Conservation (phyloP, 2,329 filamentous ascomycete species). For the Arthrobotrys sinensis region DNA sequence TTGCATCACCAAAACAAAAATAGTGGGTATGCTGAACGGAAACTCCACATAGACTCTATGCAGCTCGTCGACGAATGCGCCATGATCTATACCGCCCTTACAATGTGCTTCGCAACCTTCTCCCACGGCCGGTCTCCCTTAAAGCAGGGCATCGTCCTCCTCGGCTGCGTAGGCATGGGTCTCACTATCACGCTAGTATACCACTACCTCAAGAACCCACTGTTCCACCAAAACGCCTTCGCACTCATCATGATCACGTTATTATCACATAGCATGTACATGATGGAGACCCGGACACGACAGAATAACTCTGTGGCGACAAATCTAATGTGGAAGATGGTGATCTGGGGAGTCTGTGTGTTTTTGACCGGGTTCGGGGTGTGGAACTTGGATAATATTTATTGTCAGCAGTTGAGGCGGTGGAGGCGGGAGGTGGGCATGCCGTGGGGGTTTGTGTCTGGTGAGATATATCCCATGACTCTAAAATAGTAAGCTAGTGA, state of each 20-base stretch:
- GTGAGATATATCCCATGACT: constrained; percentile 36
- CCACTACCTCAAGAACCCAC: constrained; percentile 83
- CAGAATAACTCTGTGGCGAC: constrained; percentile 72
- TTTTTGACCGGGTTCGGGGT: constrained; percentile 83
- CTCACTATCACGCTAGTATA: constrained; percentile 85
- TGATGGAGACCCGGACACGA: constrained; percentile 77
- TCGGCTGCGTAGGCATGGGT: constrained; percentile 74
- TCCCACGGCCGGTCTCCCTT: constrained; percentile 75
- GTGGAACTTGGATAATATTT: constrained; percentile 85
- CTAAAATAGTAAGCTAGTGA: background rate
- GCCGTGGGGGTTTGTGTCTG: constrained; percentile 82
- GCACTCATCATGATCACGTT: constrained; percentile 79
- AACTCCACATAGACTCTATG: constrained; percentile 71
- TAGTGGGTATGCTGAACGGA: constrained; percentile 8
- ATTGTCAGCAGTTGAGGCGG: constrained; percentile 76
- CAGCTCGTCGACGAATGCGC: constrained; percentile 75
- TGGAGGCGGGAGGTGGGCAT: constrained; percentile 80
- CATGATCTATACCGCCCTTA: constrained; percentile 75
- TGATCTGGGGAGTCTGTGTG: constrained; percentile 77
- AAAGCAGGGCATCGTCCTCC: constrained; percentile 69
- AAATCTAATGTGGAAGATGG: constrained; percentile 82
- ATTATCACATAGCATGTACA: constrained; percentile 80
- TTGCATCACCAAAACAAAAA: background rate
- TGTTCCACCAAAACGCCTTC: constrained; percentile 86
- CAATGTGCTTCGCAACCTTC: constrained; percentile 78